Evolutionary conservation across 2,329 filamentous ascomycete species (phyloP).

Genomic region (Parastagonospora nodorum): DNA sequence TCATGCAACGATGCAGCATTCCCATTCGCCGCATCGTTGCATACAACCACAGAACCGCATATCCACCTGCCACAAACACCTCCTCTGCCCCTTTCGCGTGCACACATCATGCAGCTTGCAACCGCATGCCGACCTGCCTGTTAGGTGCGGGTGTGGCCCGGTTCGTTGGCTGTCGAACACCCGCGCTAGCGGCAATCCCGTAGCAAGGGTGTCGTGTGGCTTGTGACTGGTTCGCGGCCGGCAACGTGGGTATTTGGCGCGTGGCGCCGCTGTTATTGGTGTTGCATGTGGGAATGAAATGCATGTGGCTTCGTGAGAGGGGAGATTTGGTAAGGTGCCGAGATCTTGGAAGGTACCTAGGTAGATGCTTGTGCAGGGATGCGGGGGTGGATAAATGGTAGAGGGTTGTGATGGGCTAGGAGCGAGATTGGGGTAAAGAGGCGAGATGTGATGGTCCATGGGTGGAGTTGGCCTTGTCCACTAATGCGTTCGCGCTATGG

Average conservation of each 20-base stretch:
- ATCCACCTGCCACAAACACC: conserved; percentile 5
- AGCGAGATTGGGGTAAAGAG: no score
- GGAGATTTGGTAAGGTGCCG: neutral
- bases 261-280: conserved; percentile 10
- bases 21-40: conserved; percentile 1
- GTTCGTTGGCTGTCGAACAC: conserved; percentile 14
- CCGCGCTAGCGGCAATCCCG: conserved; percentile 9
- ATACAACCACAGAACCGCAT: conserved; percentile 2
- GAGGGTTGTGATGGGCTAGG: no score
- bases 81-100: conserved; percentile 4
- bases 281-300: neutral
- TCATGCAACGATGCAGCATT: neutral
- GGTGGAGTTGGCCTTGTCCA: no score
- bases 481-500: no score
- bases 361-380: neutral
- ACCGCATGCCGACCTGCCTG: conserved; percentile 3
- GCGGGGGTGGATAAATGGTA: neutral
- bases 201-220: conserved; percentile 6
- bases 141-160: conserved; percentile 13
- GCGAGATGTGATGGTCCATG: no score
- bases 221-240: conserved; percentile 8
- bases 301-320: conserved; percentile 4
- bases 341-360: neutral
- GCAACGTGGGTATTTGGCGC: conserved; percentile 3
- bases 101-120: conserved; percentile 5